Conservation (phyloP, 2,329 filamentous ascomycete genomes). For the Colletotrichum cordylinicola region DNA sequence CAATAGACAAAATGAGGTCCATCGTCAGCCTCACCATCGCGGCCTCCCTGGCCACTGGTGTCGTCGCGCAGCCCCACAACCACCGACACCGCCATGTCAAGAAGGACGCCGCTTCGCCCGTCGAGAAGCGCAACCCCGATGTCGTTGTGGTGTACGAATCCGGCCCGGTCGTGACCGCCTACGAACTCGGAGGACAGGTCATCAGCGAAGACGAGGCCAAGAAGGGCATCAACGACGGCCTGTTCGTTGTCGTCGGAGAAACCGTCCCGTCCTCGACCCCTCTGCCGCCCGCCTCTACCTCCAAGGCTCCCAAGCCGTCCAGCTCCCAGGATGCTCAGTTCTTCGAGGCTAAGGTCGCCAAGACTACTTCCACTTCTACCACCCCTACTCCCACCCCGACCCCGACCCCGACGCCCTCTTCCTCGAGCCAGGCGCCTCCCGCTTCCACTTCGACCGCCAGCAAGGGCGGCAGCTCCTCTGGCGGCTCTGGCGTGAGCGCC, state of each 20-base stretch:
- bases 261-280: conserved; percentile 57
- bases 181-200: conserved; percentile 70
- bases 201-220: conserved; percentile 71
- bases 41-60: conserved; percentile 57
- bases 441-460: conserved; percentile 29
- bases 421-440: conserved; percentile 29
- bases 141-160: conserved; percentile 60
- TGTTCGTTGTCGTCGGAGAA: conserved; percentile 70
- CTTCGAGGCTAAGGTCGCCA: conserved; percentile 47
- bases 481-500: conserved; percentile 61
- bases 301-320: conserved; percentile 35
- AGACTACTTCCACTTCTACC: conserved; percentile 36
- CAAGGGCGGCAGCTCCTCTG: conserved; percentile 24
- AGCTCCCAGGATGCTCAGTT: conserved; percentile 52
- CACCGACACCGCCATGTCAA: conserved; percentile 66
- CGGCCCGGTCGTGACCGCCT: conserved; percentile 71
- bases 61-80: conserved; percentile 62
- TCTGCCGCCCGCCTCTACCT: conserved; percentile 44
- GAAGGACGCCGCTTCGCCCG: conserved; percentile 53
- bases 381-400: conserved; percentile 32
- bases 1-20: conserved; percentile 49
- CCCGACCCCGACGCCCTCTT: conserved; percentile 21
- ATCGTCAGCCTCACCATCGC: conserved; percentile 55
- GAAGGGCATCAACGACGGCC: conserved; percentile 73
- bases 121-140: conserved; percentile 52